phyloP scores from a whole-genome alignment of 2,329 filamentous ascomycete species.

The Exophiala mesophila region DNA sequence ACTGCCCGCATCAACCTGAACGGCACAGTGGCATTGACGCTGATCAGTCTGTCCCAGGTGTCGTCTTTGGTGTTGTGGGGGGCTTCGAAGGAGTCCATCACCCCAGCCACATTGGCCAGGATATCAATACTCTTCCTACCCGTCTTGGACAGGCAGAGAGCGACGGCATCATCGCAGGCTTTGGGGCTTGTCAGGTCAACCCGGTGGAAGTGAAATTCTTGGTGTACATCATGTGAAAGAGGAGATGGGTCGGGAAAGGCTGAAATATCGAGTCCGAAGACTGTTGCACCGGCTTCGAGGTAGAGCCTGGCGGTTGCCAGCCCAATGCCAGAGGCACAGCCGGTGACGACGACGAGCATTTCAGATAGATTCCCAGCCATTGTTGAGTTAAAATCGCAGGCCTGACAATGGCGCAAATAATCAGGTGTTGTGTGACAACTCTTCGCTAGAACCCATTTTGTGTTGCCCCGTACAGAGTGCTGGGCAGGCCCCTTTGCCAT shows the following conservation, averaged over 20 bases:
- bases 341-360: too few species aligned
- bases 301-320: too few species aligned
- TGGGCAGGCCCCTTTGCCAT: too few species aligned
- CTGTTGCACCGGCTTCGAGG: too few species aligned
- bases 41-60: slow-evolving; percentile 39
- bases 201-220: slow-evolving; percentile 1
- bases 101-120: slow-evolving; percentile 44
- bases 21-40: slow-evolving; percentile 42
- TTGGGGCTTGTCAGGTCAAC: slow-evolving; percentile 2
- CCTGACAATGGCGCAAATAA: too few species aligned
- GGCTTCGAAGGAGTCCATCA: slow-evolving; percentile 33
- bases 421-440: too few species aligned
- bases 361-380: too few species aligned
- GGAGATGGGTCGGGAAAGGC: not conserved
- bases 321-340: slow-evolving; percentile 5
- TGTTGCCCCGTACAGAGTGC: too few species aligned
- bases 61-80: slow-evolving; percentile 33
- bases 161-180: not conserved
- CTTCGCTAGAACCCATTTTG: too few species aligned
- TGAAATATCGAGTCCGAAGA: slow-evolving; percentile 4
- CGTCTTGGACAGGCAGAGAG: not conserved
- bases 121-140: slow-evolving; percentile 32
- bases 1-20: slow-evolving; percentile 44
- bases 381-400: too few species aligned
- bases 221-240: not conserved